Base-by-base conservation (phyloP, 2,329 filamentous ascomycete species). In the Calonectria montana region DNA sequence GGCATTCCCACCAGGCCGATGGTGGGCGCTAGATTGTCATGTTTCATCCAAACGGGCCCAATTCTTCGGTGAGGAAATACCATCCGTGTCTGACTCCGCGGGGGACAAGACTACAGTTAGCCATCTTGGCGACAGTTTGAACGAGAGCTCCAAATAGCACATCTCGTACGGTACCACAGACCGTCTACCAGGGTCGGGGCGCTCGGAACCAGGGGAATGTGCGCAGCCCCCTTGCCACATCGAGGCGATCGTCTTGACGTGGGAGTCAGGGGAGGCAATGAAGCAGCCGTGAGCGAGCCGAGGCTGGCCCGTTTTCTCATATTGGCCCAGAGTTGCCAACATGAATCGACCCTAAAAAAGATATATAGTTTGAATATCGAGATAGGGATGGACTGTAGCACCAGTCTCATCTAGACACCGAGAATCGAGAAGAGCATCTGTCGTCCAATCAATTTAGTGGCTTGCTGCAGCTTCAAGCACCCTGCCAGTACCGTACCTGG, bases 151-250 rank as follows among this genome's bases (percentile, higher is more conserved):
- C 53, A 59, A 59, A 59, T 59, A 59, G 53, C 53, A 59, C 39
- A 31, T 23, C 53, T 23, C 21, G 35, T 37, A 41, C 37, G 55
- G 61, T 57, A 50, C 53, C 18, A 59, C 45, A 37, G 43, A 61
- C 29, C 37, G 39, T n/a, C 29, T 57, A 31, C 67, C 50, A 70
- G 67, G 67, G 25, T 39, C 53, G 50, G 50, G 67, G 62, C 37
- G 57, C 37, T 62, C 62, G 62, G 62, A 70, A 53, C 45, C 62
- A 50, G 53, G 37, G 61, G 61, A 61, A 62, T 70, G 63, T 62
- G 68, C 53, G 35, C 45, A 39, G 48, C 64, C 64, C 48, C 55
- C 68, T 73, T 73, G 70, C 27, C 62, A 21, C 66, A 64, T 64
- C 53, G 29, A 59, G 65, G 29, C 65, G 65, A 69, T 71, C 61